phyloP scores from a whole-genome alignment of 495 filamentous ascomycete species.

The Penicillium bialowiezense region DNA sequence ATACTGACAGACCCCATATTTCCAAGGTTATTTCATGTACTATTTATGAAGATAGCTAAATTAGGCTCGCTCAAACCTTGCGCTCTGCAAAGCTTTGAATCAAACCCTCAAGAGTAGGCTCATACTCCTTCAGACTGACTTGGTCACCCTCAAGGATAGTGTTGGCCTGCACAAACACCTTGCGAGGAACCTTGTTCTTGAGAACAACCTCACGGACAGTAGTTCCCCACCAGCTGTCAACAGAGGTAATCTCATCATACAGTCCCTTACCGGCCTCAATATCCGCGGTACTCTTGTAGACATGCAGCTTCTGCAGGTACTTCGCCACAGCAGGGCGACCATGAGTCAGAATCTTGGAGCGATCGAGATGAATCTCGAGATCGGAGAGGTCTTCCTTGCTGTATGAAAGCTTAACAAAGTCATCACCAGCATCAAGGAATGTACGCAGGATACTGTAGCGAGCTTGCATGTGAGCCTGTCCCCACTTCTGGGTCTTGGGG shows the following conservation, averaged over 20 bases:
- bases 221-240: conserved; percentile 75
- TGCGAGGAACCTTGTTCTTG: conserved; percentile 83
- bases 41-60: conserved; percentile 24
- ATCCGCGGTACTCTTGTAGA: conserved; percentile 91
- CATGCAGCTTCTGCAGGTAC: conserved; percentile 88
- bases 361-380: conserved; percentile 75
- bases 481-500: conserved; percentile 83
- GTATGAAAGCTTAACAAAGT: conserved; percentile 78
- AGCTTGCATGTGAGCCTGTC: conserved; percentile 92
- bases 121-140: conserved; percentile 85
- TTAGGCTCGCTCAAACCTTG: conserved; percentile 31
- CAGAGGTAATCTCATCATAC: conserved; percentile 79
- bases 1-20: too few species aligned
- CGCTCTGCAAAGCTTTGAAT: conserved; percentile 90
- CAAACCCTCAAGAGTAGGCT: conserved; percentile 78
- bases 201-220: conserved; percentile 77
- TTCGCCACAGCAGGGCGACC: conserved; percentile 72
- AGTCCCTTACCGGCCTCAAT: conserved; percentile 67
- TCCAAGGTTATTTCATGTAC: too few species aligned
- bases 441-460: conserved; percentile 85
- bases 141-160: conserved; percentile 71
- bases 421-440: conserved; percentile 79
- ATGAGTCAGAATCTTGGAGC: conserved; percentile 74
- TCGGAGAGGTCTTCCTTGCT: conserved; percentile 74
- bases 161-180: conserved; percentile 95